Evolutionary conservation across 192 early-diverging fungal genomes (phyloP).

Genomic region (Mortierella alpina): DNA sequence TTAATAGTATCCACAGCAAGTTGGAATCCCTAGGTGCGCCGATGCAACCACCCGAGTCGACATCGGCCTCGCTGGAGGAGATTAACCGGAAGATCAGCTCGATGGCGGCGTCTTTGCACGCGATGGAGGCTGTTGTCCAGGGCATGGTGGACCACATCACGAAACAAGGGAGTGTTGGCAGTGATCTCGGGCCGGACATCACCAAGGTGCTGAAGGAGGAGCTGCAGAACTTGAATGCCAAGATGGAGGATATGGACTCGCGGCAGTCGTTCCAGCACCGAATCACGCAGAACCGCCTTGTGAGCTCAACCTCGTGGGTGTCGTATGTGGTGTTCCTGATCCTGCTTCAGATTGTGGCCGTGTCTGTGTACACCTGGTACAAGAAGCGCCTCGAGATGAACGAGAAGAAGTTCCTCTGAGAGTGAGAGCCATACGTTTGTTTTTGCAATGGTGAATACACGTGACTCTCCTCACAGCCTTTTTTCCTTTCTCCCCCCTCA

Average conservation of each 20-base stretch:
- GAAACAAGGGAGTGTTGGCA: conserved; percentile 15
- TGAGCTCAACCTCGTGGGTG: conserved; percentile 44
- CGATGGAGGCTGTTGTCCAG: conserved; percentile 52
- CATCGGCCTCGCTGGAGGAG: conserved; percentile 19
- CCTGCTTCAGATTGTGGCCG: conserved; percentile 27
- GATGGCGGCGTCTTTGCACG: conserved; percentile 40
- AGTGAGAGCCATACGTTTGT: background rate
- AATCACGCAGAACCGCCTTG: conserved; percentile 33
- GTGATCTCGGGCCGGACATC: conserved; percentile 1
- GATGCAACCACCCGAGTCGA: conserved; percentile 30
- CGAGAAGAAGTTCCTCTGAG: conserved; percentile 49
- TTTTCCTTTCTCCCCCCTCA: too few species aligned
- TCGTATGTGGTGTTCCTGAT: conserved; percentile 44
- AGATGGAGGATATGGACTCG: conserved; percentile 53
- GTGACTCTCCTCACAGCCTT: too few species aligned
- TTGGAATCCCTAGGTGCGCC: conserved; percentile 35
- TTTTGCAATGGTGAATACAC: too few species aligned
- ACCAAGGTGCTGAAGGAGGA: conserved; percentile 45
- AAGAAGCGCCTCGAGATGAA: conserved; percentile 39
- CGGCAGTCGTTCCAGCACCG: conserved; percentile 46
- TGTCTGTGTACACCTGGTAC: conserved; percentile 47
- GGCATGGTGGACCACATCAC: conserved; percentile 44
- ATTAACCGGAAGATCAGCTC: conserved; percentile 31
- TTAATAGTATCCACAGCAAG: conserved; percentile 51
- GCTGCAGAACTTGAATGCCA: conserved; percentile 27